Evolutionary conservation across 2,329 filamentous ascomycete genomes (phyloP), one percentile per base, ranked within the genome.

Genomic region (Neopestalotiopsis rosae): DNA sequence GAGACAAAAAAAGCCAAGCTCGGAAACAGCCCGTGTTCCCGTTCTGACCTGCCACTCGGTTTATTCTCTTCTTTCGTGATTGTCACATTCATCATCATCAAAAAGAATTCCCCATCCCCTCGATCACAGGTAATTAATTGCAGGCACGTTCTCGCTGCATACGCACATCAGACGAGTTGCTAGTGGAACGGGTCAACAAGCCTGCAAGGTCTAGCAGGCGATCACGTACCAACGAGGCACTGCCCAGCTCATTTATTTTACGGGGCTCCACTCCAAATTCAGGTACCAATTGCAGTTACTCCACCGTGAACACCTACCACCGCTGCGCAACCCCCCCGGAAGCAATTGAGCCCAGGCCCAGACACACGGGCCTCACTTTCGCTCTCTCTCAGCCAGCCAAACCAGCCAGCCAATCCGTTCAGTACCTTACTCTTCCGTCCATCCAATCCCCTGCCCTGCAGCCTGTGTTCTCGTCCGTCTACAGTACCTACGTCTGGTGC

Each of bases 1-100:
- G 28, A 67, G 65, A 62, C 24, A 28, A 67, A 62, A 45, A 67
- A 42, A 56, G 65, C 65, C 65, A 61, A 61, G 52, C 52, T 62
- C 59, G n/a, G 34, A 62, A 62, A 13, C 30, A 34, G 32, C 59
- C 32, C 30, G 59, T 34, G 28, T 62, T 7, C 24, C 57, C 34
- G 34, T 38, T 17, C 45, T 9, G 9, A 52, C 45, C 45, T 52
- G 45, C 45, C n/a, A 52, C 45, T 52, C 45, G n/a, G 14, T 52
- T 52, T 52, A 17, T 20, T 20, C 9, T 9, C 4, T 52, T n/a
- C 45, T 9, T 52, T 24, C 17, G n/a, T 52, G n/a, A 9, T 38
- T 7, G 34, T 28, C 24, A 38, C 34, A 7, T 38, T 38, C 34
- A 38, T 10, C 6, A 38, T 38, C 34, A 38, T 38, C 34, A 38